These are phyloP conservation scores for Hamamelis virginiana DNA, from an alignment of 164 flowering plant genomes.

Conservation along the genomic window DNA sequence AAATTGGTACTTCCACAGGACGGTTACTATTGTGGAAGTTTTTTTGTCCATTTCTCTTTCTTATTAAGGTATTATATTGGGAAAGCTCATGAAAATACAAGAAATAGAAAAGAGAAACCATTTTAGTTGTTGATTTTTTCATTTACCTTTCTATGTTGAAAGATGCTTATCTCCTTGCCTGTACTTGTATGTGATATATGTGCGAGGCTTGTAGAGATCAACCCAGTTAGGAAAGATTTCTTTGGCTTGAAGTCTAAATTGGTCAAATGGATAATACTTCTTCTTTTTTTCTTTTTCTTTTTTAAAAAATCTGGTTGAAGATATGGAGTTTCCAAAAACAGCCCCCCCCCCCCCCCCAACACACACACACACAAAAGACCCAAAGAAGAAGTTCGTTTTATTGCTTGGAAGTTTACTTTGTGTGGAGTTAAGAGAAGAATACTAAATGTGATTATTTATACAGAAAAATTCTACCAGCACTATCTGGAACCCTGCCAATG, in stretches of 20 bases:
- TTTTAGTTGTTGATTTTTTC: not conserved
- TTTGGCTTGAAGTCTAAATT: no score
- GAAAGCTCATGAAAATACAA: not conserved
- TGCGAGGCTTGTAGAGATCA: no score
- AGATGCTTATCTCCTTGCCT: not conserved
- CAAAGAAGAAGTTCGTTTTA: no score
- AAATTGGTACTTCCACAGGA: not conserved
- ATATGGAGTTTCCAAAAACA: not conserved
- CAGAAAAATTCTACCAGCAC: constrained; percentile 65
- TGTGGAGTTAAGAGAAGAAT: not conserved
- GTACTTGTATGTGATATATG: no score
- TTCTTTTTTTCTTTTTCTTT: no score
- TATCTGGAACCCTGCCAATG: constrained; percentile 69
- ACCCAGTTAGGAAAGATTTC: no score
- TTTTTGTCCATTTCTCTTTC: not conserved
- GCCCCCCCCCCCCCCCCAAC: no score
- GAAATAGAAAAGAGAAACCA: not conserved
- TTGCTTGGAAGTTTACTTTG: no score
- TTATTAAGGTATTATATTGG: constrained; percentile 1
- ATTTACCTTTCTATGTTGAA: not conserved
- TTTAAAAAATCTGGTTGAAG: not conserved
- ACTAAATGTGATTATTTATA: constrained; percentile 6
- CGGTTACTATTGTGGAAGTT: not conserved
- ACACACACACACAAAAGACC: no score
- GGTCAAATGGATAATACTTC: no score